phyloP scores from a whole-genome alignment of 768 basidiomycete genomes.

The Suillus luteus region DNA sequence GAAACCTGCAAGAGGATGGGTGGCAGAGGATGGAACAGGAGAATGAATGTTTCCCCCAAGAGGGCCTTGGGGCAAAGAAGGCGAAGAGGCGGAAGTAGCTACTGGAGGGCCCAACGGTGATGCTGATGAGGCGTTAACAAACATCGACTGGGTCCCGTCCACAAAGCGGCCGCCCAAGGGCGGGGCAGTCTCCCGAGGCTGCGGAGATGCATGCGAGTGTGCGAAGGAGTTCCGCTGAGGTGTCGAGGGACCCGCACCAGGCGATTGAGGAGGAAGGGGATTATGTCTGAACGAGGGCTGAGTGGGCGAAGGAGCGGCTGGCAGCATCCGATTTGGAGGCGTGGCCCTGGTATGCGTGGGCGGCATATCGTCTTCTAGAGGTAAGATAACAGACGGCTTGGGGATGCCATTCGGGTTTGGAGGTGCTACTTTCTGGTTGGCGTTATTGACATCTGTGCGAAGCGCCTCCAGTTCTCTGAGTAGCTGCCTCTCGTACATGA shows the following conservation, averaged over 20 bases:
- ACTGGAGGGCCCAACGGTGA: constrained; percentile 39
- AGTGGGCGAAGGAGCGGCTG: constrained; percentile 19
- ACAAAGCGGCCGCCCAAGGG: constrained; percentile 66
- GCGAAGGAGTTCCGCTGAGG: constrained; percentile 28
- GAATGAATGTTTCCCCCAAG: constrained; percentile 18
- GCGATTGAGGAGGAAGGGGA: constrained; percentile 45
- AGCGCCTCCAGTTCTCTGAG: constrained; percentile 88
- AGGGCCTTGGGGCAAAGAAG: constrained; percentile 27
- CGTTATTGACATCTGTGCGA: constrained; percentile 69
- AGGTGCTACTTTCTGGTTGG: constrained; percentile 59
- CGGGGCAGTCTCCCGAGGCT: constrained; percentile 39
- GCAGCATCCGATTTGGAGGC: constrained; percentile 25
- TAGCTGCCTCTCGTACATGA: constrained; percentile 90
- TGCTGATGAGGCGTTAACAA: constrained; percentile 50
- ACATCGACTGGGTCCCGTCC: constrained; percentile 83
- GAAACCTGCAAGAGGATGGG: constrained; percentile 22
- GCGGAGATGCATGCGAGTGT: constrained; percentile 26
- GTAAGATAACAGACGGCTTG: constrained; percentile 60
- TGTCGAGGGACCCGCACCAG: constrained; percentile 58
- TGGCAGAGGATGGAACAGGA: constrained; percentile 10
- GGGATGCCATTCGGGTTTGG: constrained; percentile 52
- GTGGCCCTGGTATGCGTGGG: constrained; percentile 23
- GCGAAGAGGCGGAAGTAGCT: constrained; percentile 38
- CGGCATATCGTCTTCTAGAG: constrained; percentile 60
- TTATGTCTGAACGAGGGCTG: constrained; percentile 31